A percentile compares a stretch with the other conserved stretches of the same genome.
These are phyloP conservation scores for Teratosphaeria pseudoeucalypti DNA, from an alignment of 2,329 filamentous ascomycete genomes.

Conservation along the genomic window DNA sequence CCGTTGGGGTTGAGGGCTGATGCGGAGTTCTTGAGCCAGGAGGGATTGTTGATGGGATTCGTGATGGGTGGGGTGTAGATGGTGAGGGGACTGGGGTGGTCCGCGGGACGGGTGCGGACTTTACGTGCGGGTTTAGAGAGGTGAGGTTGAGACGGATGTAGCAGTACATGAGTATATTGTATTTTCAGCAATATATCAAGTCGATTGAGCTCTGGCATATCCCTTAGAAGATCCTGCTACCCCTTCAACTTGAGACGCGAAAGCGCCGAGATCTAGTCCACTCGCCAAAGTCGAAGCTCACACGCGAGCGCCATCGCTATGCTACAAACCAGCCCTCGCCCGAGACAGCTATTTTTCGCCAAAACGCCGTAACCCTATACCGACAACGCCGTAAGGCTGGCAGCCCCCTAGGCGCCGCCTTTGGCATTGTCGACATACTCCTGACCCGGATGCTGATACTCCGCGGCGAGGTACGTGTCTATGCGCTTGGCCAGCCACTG, in stretches of 20 bases:
- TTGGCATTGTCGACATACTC: slow-evolving; percentile 53
- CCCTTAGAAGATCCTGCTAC: neutral
- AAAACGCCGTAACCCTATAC: neutral
- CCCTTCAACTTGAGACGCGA: neutral
- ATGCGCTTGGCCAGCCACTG: slow-evolving; percentile 73
- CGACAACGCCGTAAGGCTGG: neutral
- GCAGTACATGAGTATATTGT: neutral
- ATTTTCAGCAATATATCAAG: neutral
- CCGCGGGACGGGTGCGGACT: neutral
- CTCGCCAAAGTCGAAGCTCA: neutral
- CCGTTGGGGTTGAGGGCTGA: slow-evolving; percentile 25
- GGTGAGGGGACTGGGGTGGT: neutral
- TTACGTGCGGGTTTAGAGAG: neutral
- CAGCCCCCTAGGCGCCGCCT: slow-evolving; percentile 5
- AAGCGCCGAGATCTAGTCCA: neutral
- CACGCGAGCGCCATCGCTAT: neutral
- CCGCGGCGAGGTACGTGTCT: slow-evolving; percentile 63
- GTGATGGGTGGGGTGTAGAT: slow-evolving; percentile 1
- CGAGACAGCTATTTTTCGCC: neutral
- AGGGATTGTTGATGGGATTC: slow-evolving; percentile 21
- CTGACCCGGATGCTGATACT: slow-evolving; percentile 62
- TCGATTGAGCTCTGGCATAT: neutral
- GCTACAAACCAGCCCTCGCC: neutral
- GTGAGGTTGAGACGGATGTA: neutral
- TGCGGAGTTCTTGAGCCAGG: slow-evolving; percentile 21